Base-by-base conservation (phyloP, 345 rosid species). In the Crucihimalaya himalaica region DNA sequence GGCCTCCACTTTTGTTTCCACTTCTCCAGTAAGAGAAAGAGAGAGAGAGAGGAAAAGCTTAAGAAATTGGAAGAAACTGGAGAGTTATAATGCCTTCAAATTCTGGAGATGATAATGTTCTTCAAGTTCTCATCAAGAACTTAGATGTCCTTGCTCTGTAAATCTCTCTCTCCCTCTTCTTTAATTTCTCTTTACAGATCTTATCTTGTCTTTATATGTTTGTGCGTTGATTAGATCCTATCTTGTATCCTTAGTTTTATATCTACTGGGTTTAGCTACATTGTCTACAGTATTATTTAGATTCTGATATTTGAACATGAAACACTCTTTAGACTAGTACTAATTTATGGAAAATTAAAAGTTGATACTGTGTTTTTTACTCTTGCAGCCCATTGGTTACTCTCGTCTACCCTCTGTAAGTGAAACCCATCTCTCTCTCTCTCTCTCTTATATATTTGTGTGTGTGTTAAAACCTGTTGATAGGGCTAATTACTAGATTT, bases 351-450 rank as follows among this genome's bases (percentile, higher is more conserved):
- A 28, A 46, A 28, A 19, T 6, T 34, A n/a, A 61, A 63, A 68
- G 43, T 61, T 34, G 8, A 76, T 31, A 52, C 55, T 70, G 18
- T 18, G 11, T 63, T 25, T 63, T 50, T 16, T 78, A 37, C 13
- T 71, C 81, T 51, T 84, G 80, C 91, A 91, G 98, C 73, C 98
- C 98, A 68, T 66, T 93, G 78, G 84, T 93, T 77, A 83, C 96
- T 73, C 93, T 93, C 47, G 88, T 79, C 77, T 93, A 91, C 76
- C 98, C 98, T 72, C 85, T 93, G 98, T 93, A 82, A 91, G 98
- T 84, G 60, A 45, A 68, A 34, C 52, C 39, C 19, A 54, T 47
- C 52, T 29, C 8, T 19, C 27, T 8, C 54, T 25, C 53, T 31
- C 8, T 20, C 21, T 9, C 28, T 11, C 55, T 25, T 29, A 5